Percentiles rank a stretch among this genome's conserved stretches.
Evolutionary conservation across 2,329 filamentous ascomycete genomes (phyloP).

Genomic region (Daldinia sp.): DNA sequence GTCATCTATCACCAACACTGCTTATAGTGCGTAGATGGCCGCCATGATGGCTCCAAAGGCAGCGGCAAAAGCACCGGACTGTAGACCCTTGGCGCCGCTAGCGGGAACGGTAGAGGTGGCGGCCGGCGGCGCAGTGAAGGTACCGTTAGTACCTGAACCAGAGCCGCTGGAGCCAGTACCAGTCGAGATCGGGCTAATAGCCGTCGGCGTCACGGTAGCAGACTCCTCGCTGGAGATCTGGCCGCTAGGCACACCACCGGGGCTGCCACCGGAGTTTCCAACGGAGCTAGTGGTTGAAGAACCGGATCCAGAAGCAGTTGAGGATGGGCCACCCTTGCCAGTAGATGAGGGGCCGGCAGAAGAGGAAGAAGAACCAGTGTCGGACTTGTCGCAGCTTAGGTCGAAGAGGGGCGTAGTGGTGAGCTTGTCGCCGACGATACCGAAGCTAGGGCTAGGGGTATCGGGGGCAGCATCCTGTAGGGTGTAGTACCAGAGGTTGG

Average conservation of each 20-base stretch:
- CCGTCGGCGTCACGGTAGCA: conserved; percentile 34
- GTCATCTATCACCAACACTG: neutral
- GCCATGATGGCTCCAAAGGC: conserved; percentile 45
- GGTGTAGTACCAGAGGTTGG: conserved; percentile 80
- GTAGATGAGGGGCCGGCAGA: conserved; percentile 31
- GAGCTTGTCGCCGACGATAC: conserved; percentile 67
- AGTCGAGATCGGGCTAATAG: conserved; percentile 24
- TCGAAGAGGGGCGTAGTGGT: conserved; percentile 67
- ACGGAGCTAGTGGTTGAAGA: conserved; percentile 24
- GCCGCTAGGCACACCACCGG: conserved; percentile 39
- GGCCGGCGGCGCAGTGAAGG: conserved; percentile 35
- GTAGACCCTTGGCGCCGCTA: conserved; percentile 32
- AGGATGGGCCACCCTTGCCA: conserved; percentile 27
- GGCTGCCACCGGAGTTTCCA: conserved; percentile 40
- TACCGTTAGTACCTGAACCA: conserved; percentile 36
- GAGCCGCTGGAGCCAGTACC: conserved; percentile 36
- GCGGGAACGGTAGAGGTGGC: conserved; percentile 32
- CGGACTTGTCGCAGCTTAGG: conserved; percentile 62
- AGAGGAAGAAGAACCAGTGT: conserved; percentile 38
- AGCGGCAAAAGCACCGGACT: conserved; percentile 44
- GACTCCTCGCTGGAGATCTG: conserved; percentile 41
- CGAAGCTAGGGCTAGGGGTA: conserved; percentile 74
- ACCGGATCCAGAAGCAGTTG: conserved; percentile 29
- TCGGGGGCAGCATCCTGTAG: conserved; percentile 71
- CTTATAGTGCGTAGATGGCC: conserved; percentile 47